These are phyloP conservation scores for Calvatia gigantea DNA, from an alignment of 768 basidiomycete genomes.

Conservation along the genomic window DNA sequence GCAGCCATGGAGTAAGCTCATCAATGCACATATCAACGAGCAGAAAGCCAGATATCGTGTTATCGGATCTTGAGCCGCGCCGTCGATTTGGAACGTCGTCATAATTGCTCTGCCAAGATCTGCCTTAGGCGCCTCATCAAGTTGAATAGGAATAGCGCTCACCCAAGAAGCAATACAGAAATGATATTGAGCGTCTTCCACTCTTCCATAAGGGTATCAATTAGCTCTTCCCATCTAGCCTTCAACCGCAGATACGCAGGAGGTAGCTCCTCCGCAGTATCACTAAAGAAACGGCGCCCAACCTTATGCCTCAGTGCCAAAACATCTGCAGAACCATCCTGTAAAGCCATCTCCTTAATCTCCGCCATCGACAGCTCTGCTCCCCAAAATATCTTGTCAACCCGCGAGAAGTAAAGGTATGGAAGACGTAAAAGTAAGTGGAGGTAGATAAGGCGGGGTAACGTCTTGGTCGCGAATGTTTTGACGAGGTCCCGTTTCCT, in stretches of 20 bases:
- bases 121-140: not conserved
- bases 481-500: not conserved
- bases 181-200: constrained; percentile 16
- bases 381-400: constrained; percentile 61
- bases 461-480: not conserved
- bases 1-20: constrained; percentile 61
- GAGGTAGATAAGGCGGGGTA: constrained; percentile 30
- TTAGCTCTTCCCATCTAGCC: constrained; percentile 13
- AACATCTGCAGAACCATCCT: not conserved
- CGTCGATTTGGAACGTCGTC: constrained; percentile 27
- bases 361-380: constrained; percentile 62
- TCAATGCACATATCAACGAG: constrained; percentile 51
- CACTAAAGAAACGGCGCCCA: not conserved
- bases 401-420: constrained; percentile 64
- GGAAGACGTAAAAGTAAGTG: constrained; percentile 56
- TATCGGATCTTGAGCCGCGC: constrained; percentile 44
- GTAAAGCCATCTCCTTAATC: constrained; percentile 40
- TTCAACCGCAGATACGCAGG: constrained; percentile 1
- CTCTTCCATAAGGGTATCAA: constrained; percentile 13
- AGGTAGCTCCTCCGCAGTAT: not conserved
- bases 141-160: not conserved
- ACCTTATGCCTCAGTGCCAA: not conserved
- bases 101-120: constrained; percentile 23
- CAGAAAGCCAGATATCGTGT: constrained; percentile 51
- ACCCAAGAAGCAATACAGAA: constrained; percentile 14